A percentile compares a stretch with the other conserved stretches of the same genome.
These are phyloP conservation scores for Cercospora sp. DNA, from an alignment of 2,329 filamentous ascomycete genomes.

Conservation along the genomic window DNA sequence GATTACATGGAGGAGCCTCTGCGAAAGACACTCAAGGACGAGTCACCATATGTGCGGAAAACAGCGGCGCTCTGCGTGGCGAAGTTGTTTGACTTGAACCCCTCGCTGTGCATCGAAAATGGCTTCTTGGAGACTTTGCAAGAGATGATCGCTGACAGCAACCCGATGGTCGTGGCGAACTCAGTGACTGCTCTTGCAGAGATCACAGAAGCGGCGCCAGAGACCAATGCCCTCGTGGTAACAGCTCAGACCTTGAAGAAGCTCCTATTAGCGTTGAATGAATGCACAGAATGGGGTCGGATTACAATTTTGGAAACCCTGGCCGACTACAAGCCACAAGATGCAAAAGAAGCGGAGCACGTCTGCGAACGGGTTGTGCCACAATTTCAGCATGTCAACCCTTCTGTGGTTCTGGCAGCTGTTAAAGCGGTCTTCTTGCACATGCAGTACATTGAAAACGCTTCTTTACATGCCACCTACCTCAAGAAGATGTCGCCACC, in stretches of 20 bases:
- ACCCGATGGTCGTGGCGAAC: constrained; percentile 99
- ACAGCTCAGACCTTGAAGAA: constrained; percentile 86
- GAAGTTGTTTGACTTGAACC: constrained; percentile 95
- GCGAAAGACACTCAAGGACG: constrained; percentile 91
- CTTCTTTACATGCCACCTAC: constrained; percentile 79
- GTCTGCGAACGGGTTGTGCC: constrained; percentile 95
- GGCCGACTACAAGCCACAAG: constrained; percentile 81
- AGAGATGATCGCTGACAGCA: constrained; percentile 94
- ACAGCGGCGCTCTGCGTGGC: constrained; percentile 97
- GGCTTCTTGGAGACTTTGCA: constrained; percentile 92
- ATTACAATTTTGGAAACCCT: constrained; percentile 90
- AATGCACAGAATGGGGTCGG: constrained; percentile 97
- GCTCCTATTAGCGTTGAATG: constrained; percentile 91
- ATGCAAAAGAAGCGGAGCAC: constrained; percentile 94
- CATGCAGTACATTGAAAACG: constrained; percentile 75
- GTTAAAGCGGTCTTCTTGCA: constrained; percentile 98
- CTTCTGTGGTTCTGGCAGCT: constrained; percentile 93
- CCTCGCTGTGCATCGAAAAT: constrained; percentile 89
- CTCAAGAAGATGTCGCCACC: constrained; percentile 99
- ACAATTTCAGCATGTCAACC: constrained; percentile 98
- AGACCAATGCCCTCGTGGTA: constrained; percentile 82
- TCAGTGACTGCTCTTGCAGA: constrained; percentile 91
- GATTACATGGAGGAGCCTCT: constrained; percentile 99
- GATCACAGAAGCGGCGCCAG: constrained; percentile 85
- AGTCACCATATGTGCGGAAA: constrained; percentile 97